These are phyloP conservation scores for Amanita pallidorosea DNA, from an alignment of 768 basidiomycete genomes.

Conservation along the genomic window DNA sequence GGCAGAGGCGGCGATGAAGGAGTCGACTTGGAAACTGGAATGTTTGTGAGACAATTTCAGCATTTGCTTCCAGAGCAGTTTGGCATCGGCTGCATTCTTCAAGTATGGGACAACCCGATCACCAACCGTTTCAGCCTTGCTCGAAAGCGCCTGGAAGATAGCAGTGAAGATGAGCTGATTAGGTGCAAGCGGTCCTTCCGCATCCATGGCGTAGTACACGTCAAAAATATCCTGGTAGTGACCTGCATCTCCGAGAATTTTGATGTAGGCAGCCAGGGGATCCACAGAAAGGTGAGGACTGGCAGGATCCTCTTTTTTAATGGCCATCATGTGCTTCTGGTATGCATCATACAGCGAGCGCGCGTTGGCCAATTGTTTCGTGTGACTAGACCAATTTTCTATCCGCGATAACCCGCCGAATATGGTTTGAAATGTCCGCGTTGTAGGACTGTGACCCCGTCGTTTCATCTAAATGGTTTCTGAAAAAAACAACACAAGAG, in stretches of 20 bases:
- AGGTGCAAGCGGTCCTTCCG: conserved; percentile 53
- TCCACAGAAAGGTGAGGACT: conserved; percentile 36
- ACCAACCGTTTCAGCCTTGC: conserved; percentile 18
- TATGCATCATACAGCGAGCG: conserved; percentile 52
- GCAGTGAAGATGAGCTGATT: conserved; percentile 52
- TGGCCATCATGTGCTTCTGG: conserved; percentile 34
- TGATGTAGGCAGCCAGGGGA: conserved; percentile 54
- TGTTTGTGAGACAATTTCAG: conserved; percentile 37
- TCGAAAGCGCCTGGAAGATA: conserved; percentile 44
- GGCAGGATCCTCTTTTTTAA: conserved; percentile 35
- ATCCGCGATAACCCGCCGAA: conserved; percentile 54
- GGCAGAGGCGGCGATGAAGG: conserved; percentile 37
- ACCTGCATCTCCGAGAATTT: conserved; percentile 50
- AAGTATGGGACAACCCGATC: conserved; percentile 11
- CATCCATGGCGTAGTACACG: conserved; percentile 58
- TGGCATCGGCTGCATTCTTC: conserved; percentile 55
- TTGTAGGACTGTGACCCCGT: conserved; percentile 61
- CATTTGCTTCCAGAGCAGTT: conserved; percentile 61
- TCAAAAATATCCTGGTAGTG: conserved; percentile 63
- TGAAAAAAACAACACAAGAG: conserved; percentile 2
- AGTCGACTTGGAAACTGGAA: conserved; percentile 39
- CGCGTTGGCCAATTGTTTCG: conserved; percentile 53
- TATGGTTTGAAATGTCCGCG: conserved; percentile 60
- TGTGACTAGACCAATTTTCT: conserved; percentile 44
- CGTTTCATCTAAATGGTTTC: conserved; percentile 63